Base-by-base conservation (phyloP, 108 stramenopile genomes). In the Schizochytrium sp. region DNA sequence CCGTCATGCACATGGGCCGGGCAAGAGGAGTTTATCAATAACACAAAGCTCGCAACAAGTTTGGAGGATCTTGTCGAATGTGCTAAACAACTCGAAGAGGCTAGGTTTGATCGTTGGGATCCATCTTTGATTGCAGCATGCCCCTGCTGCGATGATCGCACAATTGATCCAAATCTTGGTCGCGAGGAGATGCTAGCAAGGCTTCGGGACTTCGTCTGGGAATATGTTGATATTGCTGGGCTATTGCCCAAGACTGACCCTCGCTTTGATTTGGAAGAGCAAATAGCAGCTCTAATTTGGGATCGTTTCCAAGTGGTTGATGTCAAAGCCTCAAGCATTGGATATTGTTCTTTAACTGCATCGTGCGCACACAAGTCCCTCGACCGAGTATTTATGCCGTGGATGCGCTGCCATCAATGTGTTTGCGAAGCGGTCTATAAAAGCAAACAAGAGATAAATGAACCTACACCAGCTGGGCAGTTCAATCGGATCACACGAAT, bases 71-170 rank as follows among this genome's bases (percentile, higher is more conserved):
- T 69, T 7, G 15, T 69, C 7, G 64, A 69, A 15, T 69, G 64
- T 3, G 64, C 64, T 7, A 7, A 44, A 38, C 12, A 69, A 7
- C 64, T 69, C 28, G 12, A 69, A 69, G 64, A 69, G 44, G 64
- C 64, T 15, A 38, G 42, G 42, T 69, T 69, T 3, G 64, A 69
- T 44, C 28, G 15, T 8, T 69, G 64, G 64, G 28, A 12, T 0
- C 64, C 64, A 8, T 8, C 7, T 38, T 44, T 69, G 10, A 44
- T 44, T 7, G 12, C 64, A 1, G 64, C 19, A 2, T 69, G 64
- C 64, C 64, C 64, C 19, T 69, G 64, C 64, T 69, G 64, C 64
- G 64, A 69, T 44, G 44, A 69, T 8, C 64, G 64, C 64, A 69
- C 64, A 44, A 69, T 69, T 5, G 64, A 69, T 12, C 64, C 64